A percentile compares a stretch with the other conserved stretches of the same genome.
Conservation (phyloP, 805 yeast genomes). For the Hagleromyces aurorensis region DNA sequence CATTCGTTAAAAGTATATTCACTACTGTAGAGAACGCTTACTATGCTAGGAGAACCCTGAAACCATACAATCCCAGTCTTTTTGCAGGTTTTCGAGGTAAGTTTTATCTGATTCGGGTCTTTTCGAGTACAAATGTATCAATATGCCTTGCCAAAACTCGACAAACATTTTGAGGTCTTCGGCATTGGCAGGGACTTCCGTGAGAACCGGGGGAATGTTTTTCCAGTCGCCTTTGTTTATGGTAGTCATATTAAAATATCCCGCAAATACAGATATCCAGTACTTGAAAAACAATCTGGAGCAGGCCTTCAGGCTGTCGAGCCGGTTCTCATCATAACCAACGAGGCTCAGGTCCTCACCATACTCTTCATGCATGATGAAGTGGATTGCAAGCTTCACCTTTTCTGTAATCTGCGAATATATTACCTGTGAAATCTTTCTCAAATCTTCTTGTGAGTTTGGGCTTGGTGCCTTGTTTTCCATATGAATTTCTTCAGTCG, state of each 20-base stretch:
- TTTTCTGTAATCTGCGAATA: conserved; percentile 37
- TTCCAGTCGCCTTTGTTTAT: conserved; percentile 22
- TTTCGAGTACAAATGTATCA: conserved; percentile 37
- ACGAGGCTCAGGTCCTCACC: conserved; percentile 47
- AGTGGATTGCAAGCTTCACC: conserved; percentile 40
- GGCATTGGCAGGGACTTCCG: conserved; percentile 24
- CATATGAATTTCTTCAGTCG: conserved; percentile 1
- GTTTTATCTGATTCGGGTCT: conserved; percentile 27
- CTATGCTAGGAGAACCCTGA: too few relatives aligned
- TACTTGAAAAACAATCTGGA: conserved; percentile 37
- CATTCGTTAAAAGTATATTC: too few relatives aligned
- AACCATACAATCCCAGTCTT: conserved; percentile 33
- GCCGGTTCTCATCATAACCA: conserved; percentile 36
- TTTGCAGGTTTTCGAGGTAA: conserved; percentile 27
- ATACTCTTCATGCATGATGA: conserved; percentile 45
- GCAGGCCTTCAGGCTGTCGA: conserved; percentile 37
- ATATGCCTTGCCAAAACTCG: conserved; percentile 44
- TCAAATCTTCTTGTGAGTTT: background rate
- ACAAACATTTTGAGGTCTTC: conserved; percentile 35
- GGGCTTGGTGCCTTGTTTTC: background rate
- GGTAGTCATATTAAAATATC: conserved; percentile 32
- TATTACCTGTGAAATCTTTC: conserved; percentile 16
- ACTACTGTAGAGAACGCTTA: too few relatives aligned
- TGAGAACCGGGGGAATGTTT: conserved; percentile 18
- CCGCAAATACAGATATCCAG: conserved; percentile 52